Conservation (phyloP, 495 filamentous ascomycete genomes). For the Articulospora tetracladia region DNA sequence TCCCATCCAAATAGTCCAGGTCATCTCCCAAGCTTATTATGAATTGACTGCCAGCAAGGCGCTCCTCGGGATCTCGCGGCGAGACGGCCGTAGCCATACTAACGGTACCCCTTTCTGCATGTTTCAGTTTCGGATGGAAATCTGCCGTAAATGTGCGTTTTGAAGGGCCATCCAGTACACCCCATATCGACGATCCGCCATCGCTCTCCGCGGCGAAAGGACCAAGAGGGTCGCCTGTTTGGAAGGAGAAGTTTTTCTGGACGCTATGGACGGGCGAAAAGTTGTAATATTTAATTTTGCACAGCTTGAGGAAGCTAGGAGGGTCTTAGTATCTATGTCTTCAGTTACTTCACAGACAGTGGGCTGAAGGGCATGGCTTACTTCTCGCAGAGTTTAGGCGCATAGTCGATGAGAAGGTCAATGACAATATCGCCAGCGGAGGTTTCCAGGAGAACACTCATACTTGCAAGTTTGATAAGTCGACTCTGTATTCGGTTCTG, state of each 20-base stretch:
- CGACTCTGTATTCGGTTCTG: neutral
- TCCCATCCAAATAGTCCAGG: constrained; percentile 84
- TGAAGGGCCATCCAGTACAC: constrained; percentile 64
- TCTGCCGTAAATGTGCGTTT: constrained; percentile 79
- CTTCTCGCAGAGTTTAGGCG: constrained; percentile 90
- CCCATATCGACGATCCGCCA: constrained; percentile 92
- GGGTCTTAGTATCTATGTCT: constrained; percentile 45
- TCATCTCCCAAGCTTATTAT: constrained; percentile 84
- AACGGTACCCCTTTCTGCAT: constrained; percentile 81
- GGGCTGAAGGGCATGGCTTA: constrained; percentile 40
- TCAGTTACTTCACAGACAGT: constrained; percentile 13
- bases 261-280: constrained; percentile 85
- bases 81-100: constrained; percentile 88
- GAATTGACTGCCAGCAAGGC: constrained; percentile 84
- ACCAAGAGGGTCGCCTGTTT: constrained; percentile 90
- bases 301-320: constrained; percentile 90
- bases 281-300: constrained; percentile 98
- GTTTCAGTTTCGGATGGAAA: constrained; percentile 79
- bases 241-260: constrained; percentile 89
- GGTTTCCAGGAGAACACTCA: constrained; percentile 84
- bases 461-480: constrained; percentile 21
- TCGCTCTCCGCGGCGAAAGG: constrained; percentile 78
- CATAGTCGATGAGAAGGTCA: constrained; percentile 81
- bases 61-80: constrained; percentile 71
- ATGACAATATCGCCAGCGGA: constrained; percentile 91